Base-by-base conservation (phyloP, 768 basidiomycete genomes). In the Agrocybe pediades region DNA sequence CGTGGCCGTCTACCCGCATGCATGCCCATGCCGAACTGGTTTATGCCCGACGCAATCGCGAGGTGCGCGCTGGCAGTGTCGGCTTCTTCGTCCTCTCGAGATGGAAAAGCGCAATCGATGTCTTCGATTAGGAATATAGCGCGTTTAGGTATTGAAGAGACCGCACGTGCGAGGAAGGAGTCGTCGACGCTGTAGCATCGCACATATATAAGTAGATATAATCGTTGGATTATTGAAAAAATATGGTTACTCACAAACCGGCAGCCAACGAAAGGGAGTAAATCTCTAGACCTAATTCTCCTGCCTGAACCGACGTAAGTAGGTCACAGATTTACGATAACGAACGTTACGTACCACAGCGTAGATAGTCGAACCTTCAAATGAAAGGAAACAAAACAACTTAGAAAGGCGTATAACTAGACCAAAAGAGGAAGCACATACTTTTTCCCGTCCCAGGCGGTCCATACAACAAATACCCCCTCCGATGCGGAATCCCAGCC, bases 211-310 rank as follows among this genome's bases (percentile, higher is more conserved):
- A 62, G 45, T 23, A 49, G 39, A 41, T 46, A 39, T 8, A 47
- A 27, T 36, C 11, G n/a, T 4, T n/a, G 33, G 11, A 15, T 45
- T 13, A 9, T n/a, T n/a, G 21, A 2, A 21, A 4, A 41, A 30
- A 40, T 9, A 1, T 50, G 21, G 20, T 36, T 40, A 67, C 76
- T 29, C 62, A 83, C 80, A 73, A 74, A 40, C 68, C 64, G 16
- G 80, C 74, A 0, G 81, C 74, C 0, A 85, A 68, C 0, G 82
- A 82, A 13, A 86, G 61, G 1, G 80, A 71, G 62, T 91, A 95
- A 50, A 96, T 92, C 68, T 95, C 91, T n/a, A 96, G 77, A 4
- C 85, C 83, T 9, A 95, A 74, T 65, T 90, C 90, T 6, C 80
- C 78, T 6, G 78, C 58, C 54, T 55, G 46, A 25, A 17, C 44